A percentile compares a stretch with the other conserved stretches of the same genome.
These are phyloP conservation scores for Ambrosia trifida DNA, from an alignment of 129 eudicot species.

Conservation along the genomic window DNA sequence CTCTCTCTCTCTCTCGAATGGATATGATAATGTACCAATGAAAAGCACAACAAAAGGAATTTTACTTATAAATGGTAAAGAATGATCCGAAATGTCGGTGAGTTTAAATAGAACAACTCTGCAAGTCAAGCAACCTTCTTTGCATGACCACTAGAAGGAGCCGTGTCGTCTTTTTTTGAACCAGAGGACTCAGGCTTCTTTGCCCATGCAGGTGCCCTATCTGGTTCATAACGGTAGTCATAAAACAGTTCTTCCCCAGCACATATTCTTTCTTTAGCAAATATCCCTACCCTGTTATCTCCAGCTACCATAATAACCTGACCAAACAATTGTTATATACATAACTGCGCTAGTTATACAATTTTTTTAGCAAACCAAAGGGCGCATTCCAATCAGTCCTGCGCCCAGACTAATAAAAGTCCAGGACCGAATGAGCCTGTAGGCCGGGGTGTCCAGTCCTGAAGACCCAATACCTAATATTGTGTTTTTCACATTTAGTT, in stretches of 20 bases:
- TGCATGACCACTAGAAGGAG: constrained; percentile 84
- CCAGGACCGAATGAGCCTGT: not conserved
- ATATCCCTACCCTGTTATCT: constrained; percentile 97
- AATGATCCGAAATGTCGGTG: constrained; percentile 26
- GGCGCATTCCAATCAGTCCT: not conserved
- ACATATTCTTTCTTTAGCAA: constrained; percentile 83
- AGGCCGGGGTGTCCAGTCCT: not conserved
- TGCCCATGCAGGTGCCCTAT: constrained; percentile 97
- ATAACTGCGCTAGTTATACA: not conserved
- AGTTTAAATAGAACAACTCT: constrained; percentile 4
- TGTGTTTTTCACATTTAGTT: not conserved
- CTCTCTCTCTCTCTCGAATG: constrained; percentile 26
- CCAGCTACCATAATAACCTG: constrained; percentile 99
- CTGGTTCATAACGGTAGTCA: constrained; percentile 92
- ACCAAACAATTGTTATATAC: constrained; percentile 13
- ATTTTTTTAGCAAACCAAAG: constrained; percentile 1
- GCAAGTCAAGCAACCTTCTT: constrained; percentile 73
- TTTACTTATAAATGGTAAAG: constrained; percentile 30
- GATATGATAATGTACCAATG: constrained; percentile 23
- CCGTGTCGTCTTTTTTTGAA: constrained; percentile 66
- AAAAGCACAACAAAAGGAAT: constrained; percentile 21
- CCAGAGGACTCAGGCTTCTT: constrained; percentile 86
- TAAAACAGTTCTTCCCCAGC: constrained; percentile 95
- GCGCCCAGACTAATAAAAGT: not conserved
- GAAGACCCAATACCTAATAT: not conserved